A percentile compares a stretch with the other conserved stretches of the same genome.
These are phyloP conservation scores for Candida loeiensis DNA, from an alignment of 805 yeast species.

Conservation along the genomic window DNA sequence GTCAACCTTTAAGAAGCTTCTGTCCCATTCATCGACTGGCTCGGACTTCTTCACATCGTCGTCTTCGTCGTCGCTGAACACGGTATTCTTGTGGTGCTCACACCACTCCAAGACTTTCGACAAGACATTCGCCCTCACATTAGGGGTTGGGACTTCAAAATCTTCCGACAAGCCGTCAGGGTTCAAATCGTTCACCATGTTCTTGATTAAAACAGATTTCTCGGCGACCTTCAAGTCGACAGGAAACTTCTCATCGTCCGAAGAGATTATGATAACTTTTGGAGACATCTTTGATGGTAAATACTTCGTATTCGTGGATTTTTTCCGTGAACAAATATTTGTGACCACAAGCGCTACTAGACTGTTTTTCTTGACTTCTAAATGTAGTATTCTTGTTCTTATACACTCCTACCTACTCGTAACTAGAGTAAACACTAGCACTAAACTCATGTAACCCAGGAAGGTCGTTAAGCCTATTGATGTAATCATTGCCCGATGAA, in stretches of 20 bases:
- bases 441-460: conserved; percentile 80
- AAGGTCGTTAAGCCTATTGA: conserved; percentile 34
- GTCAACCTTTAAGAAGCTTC: conserved; percentile 88
- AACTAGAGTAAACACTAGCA: conserved; percentile 87
- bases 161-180: conserved; percentile 63
- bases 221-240: conserved; percentile 83
- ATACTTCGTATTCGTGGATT: too few species aligned
- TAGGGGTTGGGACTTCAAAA: conserved; percentile 83
- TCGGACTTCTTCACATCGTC: conserved; percentile 84
- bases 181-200: conserved; percentile 73
- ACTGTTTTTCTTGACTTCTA: background rate
- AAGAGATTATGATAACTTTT: conserved; percentile 59
- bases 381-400: background rate
- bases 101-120: conserved; percentile 95
- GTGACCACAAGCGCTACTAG: background rate
- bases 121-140: conserved; percentile 81
- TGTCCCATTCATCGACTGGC: conserved; percentile 95
- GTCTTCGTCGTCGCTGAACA: conserved; percentile 72
- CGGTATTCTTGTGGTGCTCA: conserved; percentile 83
- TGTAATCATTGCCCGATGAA: conserved; percentile 37
- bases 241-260: conserved; percentile 75
- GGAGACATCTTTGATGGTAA: conserved; percentile 20
- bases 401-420: conserved; percentile 29
- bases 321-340: too few species aligned
- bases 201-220: conserved; percentile 78